A percentile compares a stretch with the other conserved stretches of the same genome.
Conservation (phyloP, 805 yeast species). For the Saturnispora dispora region DNA sequence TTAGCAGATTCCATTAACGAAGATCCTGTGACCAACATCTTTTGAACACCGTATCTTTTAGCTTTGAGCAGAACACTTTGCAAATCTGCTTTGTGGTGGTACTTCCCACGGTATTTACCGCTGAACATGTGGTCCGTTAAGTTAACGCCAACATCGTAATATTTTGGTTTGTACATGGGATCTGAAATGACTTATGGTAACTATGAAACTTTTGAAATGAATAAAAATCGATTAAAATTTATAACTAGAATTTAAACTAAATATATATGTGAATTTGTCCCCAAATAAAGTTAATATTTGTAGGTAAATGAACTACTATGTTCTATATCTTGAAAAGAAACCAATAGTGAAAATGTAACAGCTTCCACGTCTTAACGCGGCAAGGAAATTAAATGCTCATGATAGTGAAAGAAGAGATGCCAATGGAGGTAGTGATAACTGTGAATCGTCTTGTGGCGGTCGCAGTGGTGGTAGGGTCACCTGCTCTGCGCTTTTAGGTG, state of each 20-base stretch:
- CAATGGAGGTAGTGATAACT: not conserved
- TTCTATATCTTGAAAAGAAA: not conserved
- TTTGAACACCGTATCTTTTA: constrained; percentile 48
- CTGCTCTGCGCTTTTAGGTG: not conserved
- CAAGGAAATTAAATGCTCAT: not conserved
- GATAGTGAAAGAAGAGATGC: not conserved
- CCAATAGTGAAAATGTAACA: not conserved
- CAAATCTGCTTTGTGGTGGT: constrained; percentile 61
- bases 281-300: not conserved
- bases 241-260: not conserved
- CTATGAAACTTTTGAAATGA: no score
- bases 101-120: constrained; percentile 63
- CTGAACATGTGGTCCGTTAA: constrained; percentile 83
- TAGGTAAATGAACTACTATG: not conserved
- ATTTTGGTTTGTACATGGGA: constrained; percentile 26
- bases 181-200: not conserved
- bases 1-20: constrained; percentile 54
- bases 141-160: constrained; percentile 45
- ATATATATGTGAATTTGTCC: not conserved
- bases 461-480: not conserved
- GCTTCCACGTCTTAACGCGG: not conserved
- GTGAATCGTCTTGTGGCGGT: not conserved
- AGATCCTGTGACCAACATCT: constrained; percentile 78
- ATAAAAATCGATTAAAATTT: no score
- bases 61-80: constrained; percentile 61